phyloP scores from a whole-genome alignment of 305 asterid genomes.

The Stenogyne calaminthoides region DNA sequence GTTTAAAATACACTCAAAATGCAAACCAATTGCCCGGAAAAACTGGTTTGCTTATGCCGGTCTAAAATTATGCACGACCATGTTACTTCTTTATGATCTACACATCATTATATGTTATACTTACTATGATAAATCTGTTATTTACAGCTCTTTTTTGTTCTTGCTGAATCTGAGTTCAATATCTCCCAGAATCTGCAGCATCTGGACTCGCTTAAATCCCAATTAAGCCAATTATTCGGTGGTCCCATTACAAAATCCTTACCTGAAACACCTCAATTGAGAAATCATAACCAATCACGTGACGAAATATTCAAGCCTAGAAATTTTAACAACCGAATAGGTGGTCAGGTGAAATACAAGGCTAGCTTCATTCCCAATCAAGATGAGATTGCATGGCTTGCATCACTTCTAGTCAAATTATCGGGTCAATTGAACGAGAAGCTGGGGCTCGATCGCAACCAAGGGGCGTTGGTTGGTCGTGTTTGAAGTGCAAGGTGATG shows the following conservation, averaged over 20 bases:
- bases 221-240: conserved; percentile 66
- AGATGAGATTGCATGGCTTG: conserved; percentile 91
- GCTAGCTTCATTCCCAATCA: conserved; percentile 64
- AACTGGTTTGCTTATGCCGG: too few species aligned
- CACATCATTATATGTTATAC: conserved; percentile 16
- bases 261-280: conserved; percentile 38
- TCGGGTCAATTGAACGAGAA: conserved; percentile 65
- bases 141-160: conserved; percentile 79
- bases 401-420: conserved; percentile 58
- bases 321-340: conserved; percentile 47
- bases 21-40: too few species aligned
- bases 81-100: background rate
- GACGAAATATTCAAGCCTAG: conserved; percentile 78
- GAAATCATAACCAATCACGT: conserved; percentile 39
- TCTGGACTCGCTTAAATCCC: conserved; percentile 65
- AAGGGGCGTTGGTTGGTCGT: conserved; percentile 44
- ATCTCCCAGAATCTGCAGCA: conserved; percentile 56
- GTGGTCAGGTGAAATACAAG: conserved; percentile 56
- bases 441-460: conserved; percentile 55
- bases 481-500: conserved; percentile 53
- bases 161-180: conserved; percentile 89
- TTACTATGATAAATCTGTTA: conserved; percentile 11
- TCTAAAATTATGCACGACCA: background rate
- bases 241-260: conserved; percentile 40
- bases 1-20: too few species aligned